A percentile compares a stretch with the other conserved stretches of the same genome.
Evolutionary conservation across 2,329 filamentous ascomycete species (phyloP).

Genomic region (Hypoxylon sp.): DNA sequence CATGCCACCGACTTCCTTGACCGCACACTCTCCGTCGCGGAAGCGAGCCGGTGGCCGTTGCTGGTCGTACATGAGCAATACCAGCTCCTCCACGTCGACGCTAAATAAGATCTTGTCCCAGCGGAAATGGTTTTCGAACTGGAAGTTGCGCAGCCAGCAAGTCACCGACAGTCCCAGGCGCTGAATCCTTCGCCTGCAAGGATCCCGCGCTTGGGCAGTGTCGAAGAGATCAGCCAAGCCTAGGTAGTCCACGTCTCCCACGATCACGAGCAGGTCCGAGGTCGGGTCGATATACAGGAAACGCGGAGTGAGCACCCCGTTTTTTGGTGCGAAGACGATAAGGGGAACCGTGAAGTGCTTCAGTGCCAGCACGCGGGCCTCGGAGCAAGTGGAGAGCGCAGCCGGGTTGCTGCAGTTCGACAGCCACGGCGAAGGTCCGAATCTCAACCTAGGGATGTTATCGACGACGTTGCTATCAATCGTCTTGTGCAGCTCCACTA

Average conservation of each 20-base stretch:
- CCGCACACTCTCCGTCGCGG: slow-evolving; percentile 42
- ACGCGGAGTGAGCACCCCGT: slow-evolving; percentile 26
- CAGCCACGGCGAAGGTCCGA: slow-evolving; percentile 43
- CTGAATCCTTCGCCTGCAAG: slow-evolving; percentile 34
- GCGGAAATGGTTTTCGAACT: slow-evolving; percentile 19
- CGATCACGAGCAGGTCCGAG: slow-evolving; percentile 50
- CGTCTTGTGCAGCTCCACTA: slow-evolving; percentile 50
- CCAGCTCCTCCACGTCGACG: slow-evolving; percentile 47
- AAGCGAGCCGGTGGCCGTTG: slow-evolving; percentile 46
- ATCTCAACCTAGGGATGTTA: slow-evolving; percentile 8
- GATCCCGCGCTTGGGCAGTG: slow-evolving; percentile 43
- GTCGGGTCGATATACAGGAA: slow-evolving; percentile 50
- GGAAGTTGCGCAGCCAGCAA: slow-evolving; percentile 44
- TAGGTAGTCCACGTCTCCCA: slow-evolving; percentile 48
- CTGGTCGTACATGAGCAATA: slow-evolving; percentile 50
- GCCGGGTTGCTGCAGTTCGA: slow-evolving; percentile 51
- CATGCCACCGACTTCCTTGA: slow-evolving; percentile 40
- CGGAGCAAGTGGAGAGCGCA: slow-evolving; percentile 49
- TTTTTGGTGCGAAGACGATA: slow-evolving; percentile 38
- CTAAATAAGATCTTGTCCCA: slow-evolving; percentile 37
- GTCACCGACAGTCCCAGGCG: slow-evolving; percentile 47
- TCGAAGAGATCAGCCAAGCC: slow-evolving; percentile 42
- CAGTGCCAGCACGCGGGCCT: slow-evolving; percentile 50
- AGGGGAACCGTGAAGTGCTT: slow-evolving; percentile 49
- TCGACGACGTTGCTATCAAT: slow-evolving; percentile 39